phyloP scores from a whole-genome alignment of 2,329 filamentous ascomycete species.

The Incumbomyces lentus region DNA sequence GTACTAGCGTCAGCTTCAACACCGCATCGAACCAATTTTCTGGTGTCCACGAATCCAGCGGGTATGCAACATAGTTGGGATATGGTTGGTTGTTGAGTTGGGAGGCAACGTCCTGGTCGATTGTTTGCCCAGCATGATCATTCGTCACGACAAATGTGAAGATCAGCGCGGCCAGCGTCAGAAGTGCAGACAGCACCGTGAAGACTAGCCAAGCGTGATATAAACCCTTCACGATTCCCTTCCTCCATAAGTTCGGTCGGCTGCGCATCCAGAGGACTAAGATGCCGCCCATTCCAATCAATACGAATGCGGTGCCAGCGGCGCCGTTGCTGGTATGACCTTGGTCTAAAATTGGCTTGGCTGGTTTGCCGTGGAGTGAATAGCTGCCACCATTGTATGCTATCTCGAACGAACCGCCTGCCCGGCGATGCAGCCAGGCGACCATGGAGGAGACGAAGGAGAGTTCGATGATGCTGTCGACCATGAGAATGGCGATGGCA shows the following conservation, averaged over 20 bases:
- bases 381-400: slow-evolving; percentile 11
- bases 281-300: slow-evolving; percentile 15
- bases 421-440: slow-evolving; percentile 18
- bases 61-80: slow-evolving; percentile 26
- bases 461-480: slow-evolving; percentile 17
- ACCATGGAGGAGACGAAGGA: slow-evolving; percentile 18
- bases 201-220: slow-evolving; percentile 14
- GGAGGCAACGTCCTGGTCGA: slow-evolving; percentile 19
- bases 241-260: slow-evolving; percentile 1
- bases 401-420: slow-evolving; percentile 16
- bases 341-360: slow-evolving; percentile 12
- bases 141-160: slow-evolving; percentile 17
- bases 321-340: slow-evolving; percentile 20
- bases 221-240: slow-evolving; percentile 1
- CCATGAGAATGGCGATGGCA: slow-evolving; percentile 10
- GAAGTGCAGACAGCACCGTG: slow-evolving; percentile 13
- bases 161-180: slow-evolving; percentile 18
- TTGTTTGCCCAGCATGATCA: slow-evolving; percentile 13
- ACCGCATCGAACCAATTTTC: slow-evolving; percentile 21
- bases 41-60: slow-evolving; percentile 18
- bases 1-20: slow-evolving; percentile 12
- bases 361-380: slow-evolving; percentile 17
- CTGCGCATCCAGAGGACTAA: slow-evolving; percentile 13
- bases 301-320: slow-evolving; percentile 18
- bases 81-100: slow-evolving; percentile 10